These are phyloP conservation scores for Phytopythium cucurbitacearum DNA, from an alignment of 352 stramenopile species.

Conservation along the genomic window DNA sequence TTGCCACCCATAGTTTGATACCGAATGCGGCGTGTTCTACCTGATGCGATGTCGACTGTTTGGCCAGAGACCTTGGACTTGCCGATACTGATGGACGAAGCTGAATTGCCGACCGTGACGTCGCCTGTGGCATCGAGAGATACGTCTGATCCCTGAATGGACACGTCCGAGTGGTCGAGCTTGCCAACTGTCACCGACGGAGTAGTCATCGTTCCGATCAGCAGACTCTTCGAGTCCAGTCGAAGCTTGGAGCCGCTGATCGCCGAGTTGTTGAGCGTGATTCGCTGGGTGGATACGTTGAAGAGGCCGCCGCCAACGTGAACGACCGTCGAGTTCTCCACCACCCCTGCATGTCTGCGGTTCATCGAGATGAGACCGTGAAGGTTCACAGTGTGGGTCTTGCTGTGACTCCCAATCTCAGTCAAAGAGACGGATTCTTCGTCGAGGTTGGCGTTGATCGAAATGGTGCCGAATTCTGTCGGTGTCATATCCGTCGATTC, in stretches of 20 bases:
- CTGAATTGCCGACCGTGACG: conserved; percentile 19
- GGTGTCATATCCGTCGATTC: conserved; percentile 20
- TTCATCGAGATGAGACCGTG: conserved; percentile 61
- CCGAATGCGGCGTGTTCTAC: not conserved
- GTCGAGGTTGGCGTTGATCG: conserved; percentile 55
- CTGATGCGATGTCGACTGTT: conserved; percentile 25
- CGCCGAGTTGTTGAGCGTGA: conserved; percentile 44
- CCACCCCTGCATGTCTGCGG: conserved; percentile 16
- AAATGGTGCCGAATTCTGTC: conserved; percentile 28
- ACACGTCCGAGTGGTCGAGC: conserved; percentile 13
- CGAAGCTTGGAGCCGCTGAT: conserved; percentile 27
- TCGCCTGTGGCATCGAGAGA: conserved; percentile 21
- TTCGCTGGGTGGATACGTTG: conserved; percentile 31
- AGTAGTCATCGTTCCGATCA: conserved; percentile 22
- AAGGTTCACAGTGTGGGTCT: conserved; percentile 44
- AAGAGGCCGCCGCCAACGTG: conserved; percentile 35
- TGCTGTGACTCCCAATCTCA: conserved; percentile 53
- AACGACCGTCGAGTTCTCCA: conserved; percentile 39
- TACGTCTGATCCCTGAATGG: conserved; percentile 15
- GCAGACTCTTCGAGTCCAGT: conserved; percentile 39
- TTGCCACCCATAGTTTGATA: not conserved
- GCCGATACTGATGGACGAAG: conserved; percentile 23
- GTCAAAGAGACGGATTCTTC: conserved; percentile 36
- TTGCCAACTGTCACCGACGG: conserved; percentile 27
- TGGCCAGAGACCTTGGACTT: conserved; percentile 14